phyloP scores from a whole-genome alignment of 1,284 basidiomycete species.

The Sphaerobolus stellatus region DNA sequence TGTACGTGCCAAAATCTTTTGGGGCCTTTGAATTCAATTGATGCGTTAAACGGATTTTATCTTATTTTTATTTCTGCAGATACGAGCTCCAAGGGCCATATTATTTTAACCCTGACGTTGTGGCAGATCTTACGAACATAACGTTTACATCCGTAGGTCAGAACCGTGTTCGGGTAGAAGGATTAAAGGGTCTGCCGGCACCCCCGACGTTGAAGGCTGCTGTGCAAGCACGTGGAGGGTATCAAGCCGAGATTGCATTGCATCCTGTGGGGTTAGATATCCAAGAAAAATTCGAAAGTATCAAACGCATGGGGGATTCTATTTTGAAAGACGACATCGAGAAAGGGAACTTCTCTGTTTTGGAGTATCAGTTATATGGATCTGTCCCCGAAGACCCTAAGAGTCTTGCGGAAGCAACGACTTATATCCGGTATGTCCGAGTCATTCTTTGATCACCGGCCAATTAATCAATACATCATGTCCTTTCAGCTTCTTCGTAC shows the following conservation, averaged over 20 bases:
- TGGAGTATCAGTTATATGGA: constrained; percentile 10
- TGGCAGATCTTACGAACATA: constrained; percentile 9
- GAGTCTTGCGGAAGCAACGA: constrained; percentile 5
- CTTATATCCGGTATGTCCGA: constrained; percentile 5
- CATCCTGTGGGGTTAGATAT: constrained; percentile 8
- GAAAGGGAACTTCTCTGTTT: neutral
- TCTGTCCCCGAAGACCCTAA: neutral
- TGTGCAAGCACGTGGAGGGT: constrained; percentile 3
- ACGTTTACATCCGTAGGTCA: constrained; percentile 1
- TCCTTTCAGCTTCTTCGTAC: constrained; percentile 7
- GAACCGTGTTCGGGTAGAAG: neutral
- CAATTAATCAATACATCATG: neutral
- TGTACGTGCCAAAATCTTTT: constrained; percentile 2
- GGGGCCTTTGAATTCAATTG: neutral
- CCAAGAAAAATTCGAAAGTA: constrained; percentile 8
- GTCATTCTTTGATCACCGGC: neutral
- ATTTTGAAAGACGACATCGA: constrained; percentile 2
- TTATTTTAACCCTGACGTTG: constrained; percentile 10
- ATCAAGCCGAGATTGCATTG: constrained; percentile 6
- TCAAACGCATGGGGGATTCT: neutral
- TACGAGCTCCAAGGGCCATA: constrained; percentile 9
- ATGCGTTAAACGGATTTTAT: neutral
- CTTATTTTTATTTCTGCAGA: neutral
- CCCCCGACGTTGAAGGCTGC: constrained; percentile 5
- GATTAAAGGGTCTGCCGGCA: constrained; percentile 4